phyloP scores from a whole-genome alignment of 1,284 basidiomycete species.

The Phylloporus gajari region DNA sequence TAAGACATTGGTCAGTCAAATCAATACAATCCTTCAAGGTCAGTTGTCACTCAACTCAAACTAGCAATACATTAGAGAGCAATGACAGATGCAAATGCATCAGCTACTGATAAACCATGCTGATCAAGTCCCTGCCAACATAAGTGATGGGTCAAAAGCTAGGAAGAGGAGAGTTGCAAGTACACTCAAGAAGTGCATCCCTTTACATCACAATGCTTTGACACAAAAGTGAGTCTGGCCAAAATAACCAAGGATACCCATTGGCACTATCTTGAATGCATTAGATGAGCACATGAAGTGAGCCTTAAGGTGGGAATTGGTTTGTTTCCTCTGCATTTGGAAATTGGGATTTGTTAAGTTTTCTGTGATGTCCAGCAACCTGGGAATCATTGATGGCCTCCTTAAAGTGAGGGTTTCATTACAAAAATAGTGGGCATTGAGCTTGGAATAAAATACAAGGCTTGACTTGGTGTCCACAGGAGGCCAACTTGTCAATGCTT shows the following conservation, averaged over 20 bases:
- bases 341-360: background rate
- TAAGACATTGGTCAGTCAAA: slow-evolving; percentile 39
- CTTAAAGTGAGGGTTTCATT: slow-evolving; percentile 65
- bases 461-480: too few relatives aligned
- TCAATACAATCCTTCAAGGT: slow-evolving; percentile 10
- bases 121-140: slow-evolving; percentile 79
- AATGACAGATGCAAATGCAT: slow-evolving; percentile 67
- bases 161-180: slow-evolving; percentile 1
- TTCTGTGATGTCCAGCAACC: background rate
- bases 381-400: slow-evolving; percentile 27
- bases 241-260: slow-evolving; percentile 68
- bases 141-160: background rate
- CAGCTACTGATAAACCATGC: slow-evolving; percentile 78
- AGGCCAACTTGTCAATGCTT: too few relatives aligned
- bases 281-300: slow-evolving; percentile 11
- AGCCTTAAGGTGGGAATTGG: slow-evolving; percentile 69
- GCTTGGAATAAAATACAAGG: slow-evolving; percentile 67
- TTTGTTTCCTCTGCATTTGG: slow-evolving; percentile 45
- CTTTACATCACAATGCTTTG: slow-evolving; percentile 78
- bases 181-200: slow-evolving; percentile 81
- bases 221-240: slow-evolving; percentile 67
- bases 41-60: slow-evolving; percentile 34
- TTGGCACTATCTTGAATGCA: slow-evolving; percentile 76
- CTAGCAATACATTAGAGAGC: slow-evolving; percentile 59
- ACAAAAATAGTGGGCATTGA: slow-evolving; percentile 68